Base-by-base conservation (phyloP, 2,329 filamentous ascomycete species). In the Decorospora gaudefroyi region DNA sequence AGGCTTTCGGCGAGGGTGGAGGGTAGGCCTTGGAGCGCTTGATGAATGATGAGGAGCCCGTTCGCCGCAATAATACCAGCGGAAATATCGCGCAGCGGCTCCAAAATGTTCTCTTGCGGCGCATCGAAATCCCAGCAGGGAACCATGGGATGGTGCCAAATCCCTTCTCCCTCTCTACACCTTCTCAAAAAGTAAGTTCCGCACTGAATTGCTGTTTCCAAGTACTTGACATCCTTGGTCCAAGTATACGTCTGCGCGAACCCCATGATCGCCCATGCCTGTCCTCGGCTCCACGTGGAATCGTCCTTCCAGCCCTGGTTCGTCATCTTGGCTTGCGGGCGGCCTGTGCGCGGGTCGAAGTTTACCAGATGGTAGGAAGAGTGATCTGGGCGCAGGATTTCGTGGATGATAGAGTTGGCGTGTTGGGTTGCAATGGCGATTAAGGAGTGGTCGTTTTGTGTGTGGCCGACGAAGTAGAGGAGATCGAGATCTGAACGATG, bases 111-210 rank as follows among this genome's bases (percentile, higher is more conserved):
- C 64, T 74, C 18, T 51, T 61, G 59, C 34, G 77, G 77, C 0
- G 77, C 77, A 46, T 79, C 73, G 30, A 79, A 79, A 41, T 80
- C 77, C 77, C 76, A 80, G 2, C 70, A 67, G 1, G 77, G 76
- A 0, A 78, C 72, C 0, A 65, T 28, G 2, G 39, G 50, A 28
- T 62, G 53, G 13, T 59, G 53, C 54, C 62, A 65, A 21, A 53
- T 68, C 0, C 51, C 55, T 4, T 59, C 56, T 11, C 67, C 68
- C 2, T 62, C 59, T 0, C 70, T 65, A 12, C 79, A 57, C 0
- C 73, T 61, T 0, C 57, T 35, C 2, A 79, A 51, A 46, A 80
- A 80, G 43, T 75, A 76, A 19, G 76, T 65, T 1, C 75, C 76
- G 26, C 74, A 62, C 1, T 70, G 70, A 3, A 72, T 69, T 0